Base-by-base conservation (phyloP, 345 rosid species). In the Dimocarpus longan region DNA sequence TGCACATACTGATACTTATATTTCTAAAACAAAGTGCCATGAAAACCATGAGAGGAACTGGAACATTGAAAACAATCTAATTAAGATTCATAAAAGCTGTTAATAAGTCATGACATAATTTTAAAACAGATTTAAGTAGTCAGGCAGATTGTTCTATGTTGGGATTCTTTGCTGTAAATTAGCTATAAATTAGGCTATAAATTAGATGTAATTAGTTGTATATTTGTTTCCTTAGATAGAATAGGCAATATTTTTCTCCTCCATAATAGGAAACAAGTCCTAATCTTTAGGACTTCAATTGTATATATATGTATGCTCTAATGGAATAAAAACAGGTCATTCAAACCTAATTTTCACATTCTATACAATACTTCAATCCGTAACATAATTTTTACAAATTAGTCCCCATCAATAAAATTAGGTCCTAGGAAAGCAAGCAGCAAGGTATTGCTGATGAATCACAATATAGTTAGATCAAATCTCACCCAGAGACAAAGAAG, bases 41-140 rank as follows among this genome's bases (percentile, higher is more conserved):
- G 21, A 48, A 32, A 19, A 65, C 13, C 48, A 50, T 39, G 39
- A 48, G 10, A 73, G 52, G 22, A 15, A 52, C 43, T 70, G 10
- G 13, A 19, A 71, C 37, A 48, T 18, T 5, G 19, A 8, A 52
- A 50, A 32, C 22, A 40, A 21, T 10, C 32, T 5, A 19, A 12
- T 16, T 10, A 10, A 50, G 28, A n/a, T 56, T 37, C 16, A 10
- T 57, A 22, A 44, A 59, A 60, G 57, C 22, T 71, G 9, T 22
- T 26, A 65, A 43, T 52, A 63, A 63, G 64, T 48, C 26, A 26
- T 64, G 46, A 48, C 32, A 50, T n/a, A 28, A 48, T 28, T 66
- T 32, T 19, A 62, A 26, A 64, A 66, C 21, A 48, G 11, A 75
- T 65, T 64, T 42, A 75, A 66, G 62, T 24, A 50, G 63, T 66